Evolutionary conservation across 257 asterid genomes (phyloP), one percentile per base, ranked within the genome.

Genomic region (Solanum appendiculatum): DNA sequence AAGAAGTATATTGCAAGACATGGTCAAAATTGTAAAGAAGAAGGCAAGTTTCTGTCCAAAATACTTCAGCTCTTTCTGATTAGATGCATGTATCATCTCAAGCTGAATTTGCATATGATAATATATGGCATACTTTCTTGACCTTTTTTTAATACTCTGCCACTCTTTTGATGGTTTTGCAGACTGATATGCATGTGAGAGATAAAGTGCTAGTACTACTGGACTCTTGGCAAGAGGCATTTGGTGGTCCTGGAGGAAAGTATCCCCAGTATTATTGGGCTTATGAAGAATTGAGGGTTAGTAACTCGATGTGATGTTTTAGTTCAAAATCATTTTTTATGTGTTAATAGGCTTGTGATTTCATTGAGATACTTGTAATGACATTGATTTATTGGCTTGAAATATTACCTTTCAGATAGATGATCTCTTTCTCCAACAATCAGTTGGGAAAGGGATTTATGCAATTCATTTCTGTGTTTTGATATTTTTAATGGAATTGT

Each of bases 201-300:
- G 98, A 97, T 87, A 96, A 94, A 91, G 87, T 95, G 33, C 87
- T 96, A 74, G 88, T 89, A 23, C 92, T 97, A 86, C 89, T 97
- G 68, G 98, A 93, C 89, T 90, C 99, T 80, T 97, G 99, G 99
- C 93, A 91, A 85, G 98, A 95, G 83, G 99, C 99, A 73, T 96
- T 97, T 90, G 98, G 99, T 89, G 98, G 98, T 69, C 70, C 96
- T 75, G 92, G 97, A 85, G 98, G 98, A 87, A 95, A 92, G 92
- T 92, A 95, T 91, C 95, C 99, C 66, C 99, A 95, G 77, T 97
- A 96, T 87, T 89, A 89, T 92, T 89, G 93, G 95, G 99, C 98
- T 60, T 97, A 93, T 20, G 99, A 97, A 85, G 99, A 96, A 69
- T 86, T 97, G 86, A 92, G 96, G 96, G 99, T 96, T 89, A 91